Evolutionary conservation across 805 yeast genomes (phyloP), one percentile per base, ranked within the genome.

Genomic region (Scheffersomyces coipomensis): DNA sequence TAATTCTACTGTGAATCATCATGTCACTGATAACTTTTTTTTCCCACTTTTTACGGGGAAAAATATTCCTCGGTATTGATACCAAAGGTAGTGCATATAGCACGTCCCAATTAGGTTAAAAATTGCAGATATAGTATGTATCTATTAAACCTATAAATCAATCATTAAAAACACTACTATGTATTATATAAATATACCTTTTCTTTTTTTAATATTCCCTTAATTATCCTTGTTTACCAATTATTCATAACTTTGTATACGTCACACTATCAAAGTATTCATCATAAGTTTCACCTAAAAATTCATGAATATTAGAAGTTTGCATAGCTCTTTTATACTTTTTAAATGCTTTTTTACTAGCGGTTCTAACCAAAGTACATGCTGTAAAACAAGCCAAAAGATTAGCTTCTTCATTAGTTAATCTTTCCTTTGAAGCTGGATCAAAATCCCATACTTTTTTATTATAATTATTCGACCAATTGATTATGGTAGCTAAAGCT

Each of bases 301-400:
- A 75, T 35, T 76, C 72, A 44, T 88, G 89, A 22, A 91, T 65
- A 56, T 90, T 87, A 3, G 88, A 78, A 0, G 99, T 88, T 53
- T 87, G 88, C 87, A 88, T 82, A 3, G 93, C 75, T 35, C 98
- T 66, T 1, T 87, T 86, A 42, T 79, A 73, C 35, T 71, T 68
- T 15, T 66, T 63, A 52, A 70, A 93, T 0, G 97, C 97, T 42
- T 72, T 60, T 13, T 62, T 52, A 1, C 88, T 75, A 31, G 95
- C 83, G 12, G 61, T 53, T 40, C 96, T 68, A 0, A 91, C 88
- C 3, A 85, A 62, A 0, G 77, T 53, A 24, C 85, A 71, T 0
- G 89, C 98, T 1, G 83, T 91, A 51, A 68, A 86, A 24, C 88
- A 80, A 2, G 89, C 83, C 26, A 84, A 52, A 43, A 81, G 40